These are phyloP conservation scores for Pisolithus tinctorius DNA, from an alignment of 768 basidiomycete genomes.

Conservation along the genomic window DNA sequence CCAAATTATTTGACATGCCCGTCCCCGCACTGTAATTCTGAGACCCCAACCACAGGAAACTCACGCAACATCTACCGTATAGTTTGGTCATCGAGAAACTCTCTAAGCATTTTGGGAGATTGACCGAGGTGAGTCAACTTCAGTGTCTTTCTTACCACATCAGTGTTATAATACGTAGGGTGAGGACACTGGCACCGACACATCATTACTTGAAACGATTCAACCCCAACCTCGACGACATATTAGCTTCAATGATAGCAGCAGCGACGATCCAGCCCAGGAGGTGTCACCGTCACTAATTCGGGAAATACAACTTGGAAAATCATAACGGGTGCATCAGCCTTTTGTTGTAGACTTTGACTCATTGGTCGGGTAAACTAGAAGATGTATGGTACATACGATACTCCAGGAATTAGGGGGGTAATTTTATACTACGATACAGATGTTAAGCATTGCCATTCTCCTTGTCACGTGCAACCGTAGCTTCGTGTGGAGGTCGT, in stretches of 20 bases:
- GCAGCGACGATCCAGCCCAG: slow-evolving; percentile 23
- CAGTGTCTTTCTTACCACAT: not conserved
- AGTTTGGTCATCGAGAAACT: slow-evolving; percentile 79
- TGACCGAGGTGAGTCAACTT: slow-evolving; percentile 44
- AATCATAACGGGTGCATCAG: no score
- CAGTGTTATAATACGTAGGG: slow-evolving; percentile 32
- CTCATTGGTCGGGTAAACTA: no score
- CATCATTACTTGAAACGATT: slow-evolving; percentile 44
- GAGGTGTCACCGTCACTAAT: not conserved
- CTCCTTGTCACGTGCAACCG: not conserved
- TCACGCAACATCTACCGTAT: slow-evolving; percentile 84
- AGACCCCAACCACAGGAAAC: slow-evolving; percentile 44
- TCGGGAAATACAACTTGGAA: no score
- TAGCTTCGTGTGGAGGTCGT: not conserved
- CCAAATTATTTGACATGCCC: not conserved
- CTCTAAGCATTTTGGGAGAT: slow-evolving; percentile 77
- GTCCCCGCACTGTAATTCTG: slow-evolving; percentile 1
- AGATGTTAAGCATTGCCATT: not conserved
- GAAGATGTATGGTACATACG: no score
- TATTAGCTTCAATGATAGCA: slow-evolving; percentile 17
- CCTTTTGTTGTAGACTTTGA: no score
- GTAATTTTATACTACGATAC: not conserved
- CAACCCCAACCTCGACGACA: slow-evolving; percentile 18
- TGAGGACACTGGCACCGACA: slow-evolving; percentile 55
- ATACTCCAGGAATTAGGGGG: not conserved